Conservation (phyloP, 176 grass and related monocot species). For the Cymbopogon citratus region DNA sequence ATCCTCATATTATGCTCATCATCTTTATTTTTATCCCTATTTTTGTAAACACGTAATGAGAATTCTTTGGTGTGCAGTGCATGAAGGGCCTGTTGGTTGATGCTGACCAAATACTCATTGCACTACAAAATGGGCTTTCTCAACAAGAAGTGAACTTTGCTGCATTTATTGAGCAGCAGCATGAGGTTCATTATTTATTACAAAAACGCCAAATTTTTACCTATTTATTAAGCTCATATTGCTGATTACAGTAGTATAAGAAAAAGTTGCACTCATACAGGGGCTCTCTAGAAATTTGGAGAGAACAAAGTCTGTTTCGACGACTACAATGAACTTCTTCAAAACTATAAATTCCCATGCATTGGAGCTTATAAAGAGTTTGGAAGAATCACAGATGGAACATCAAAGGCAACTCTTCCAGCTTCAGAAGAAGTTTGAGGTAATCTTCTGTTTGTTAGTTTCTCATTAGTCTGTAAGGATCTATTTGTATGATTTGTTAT, state of each 20-base stretch:
- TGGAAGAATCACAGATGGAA: constrained; percentile 60
- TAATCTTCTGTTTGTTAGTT: constrained; percentile 31
- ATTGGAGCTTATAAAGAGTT: constrained; percentile 43
- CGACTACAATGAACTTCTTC: constrained; percentile 57
- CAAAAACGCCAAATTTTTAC: neutral
- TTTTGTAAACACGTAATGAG: neutral
- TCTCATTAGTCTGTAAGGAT: neutral
- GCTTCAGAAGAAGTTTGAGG: constrained; percentile 72
- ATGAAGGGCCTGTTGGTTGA: constrained; percentile 59
- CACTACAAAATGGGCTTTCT: constrained; percentile 48
- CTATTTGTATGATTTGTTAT: neutral
- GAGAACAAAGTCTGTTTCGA: constrained; percentile 66
- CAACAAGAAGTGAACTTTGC: constrained; percentile 52
- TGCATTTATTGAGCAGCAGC: constrained; percentile 57
- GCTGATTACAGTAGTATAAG: constrained; percentile 13
- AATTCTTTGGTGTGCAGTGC: constrained; percentile 37
- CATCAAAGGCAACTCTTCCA: constrained; percentile 59
- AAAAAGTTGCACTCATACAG: constrained; percentile 35
- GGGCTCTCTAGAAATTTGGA: constrained; percentile 54
- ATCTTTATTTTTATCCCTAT: neutral
- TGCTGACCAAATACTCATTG: constrained; percentile 48
- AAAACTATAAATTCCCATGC: constrained; percentile 55
- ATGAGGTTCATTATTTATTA: constrained; percentile 46
- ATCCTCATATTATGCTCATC: neutral
- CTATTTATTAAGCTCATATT: neutral